A percentile compares a stretch with the other conserved stretches of the same genome.
Evolutionary conservation across 2,329 filamentous ascomycete species (phyloP).

Genomic region (Verticillium albo-atrum): DNA sequence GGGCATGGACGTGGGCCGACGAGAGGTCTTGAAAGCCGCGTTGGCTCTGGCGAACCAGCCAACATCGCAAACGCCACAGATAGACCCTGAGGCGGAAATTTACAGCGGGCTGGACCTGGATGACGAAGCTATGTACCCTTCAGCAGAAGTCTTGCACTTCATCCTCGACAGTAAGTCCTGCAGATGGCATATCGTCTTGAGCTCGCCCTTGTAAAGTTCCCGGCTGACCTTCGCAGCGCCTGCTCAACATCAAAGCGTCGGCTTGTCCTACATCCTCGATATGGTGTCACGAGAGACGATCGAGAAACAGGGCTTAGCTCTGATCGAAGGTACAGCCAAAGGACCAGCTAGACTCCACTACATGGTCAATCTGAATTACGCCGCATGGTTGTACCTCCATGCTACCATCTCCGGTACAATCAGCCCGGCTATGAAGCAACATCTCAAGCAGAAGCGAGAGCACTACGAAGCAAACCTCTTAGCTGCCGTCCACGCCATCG

Average conservation of each 20-base stretch:
- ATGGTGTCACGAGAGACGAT: not conserved
- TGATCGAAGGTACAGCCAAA: not conserved
- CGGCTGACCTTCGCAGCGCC: not conserved
- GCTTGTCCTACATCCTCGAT: not conserved
- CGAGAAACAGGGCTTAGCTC: slow-evolving; percentile 1
- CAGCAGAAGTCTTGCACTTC: not conserved
- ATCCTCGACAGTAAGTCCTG: not conserved
- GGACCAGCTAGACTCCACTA: not conserved
- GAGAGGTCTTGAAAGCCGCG: not conserved
- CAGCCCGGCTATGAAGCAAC: not conserved
- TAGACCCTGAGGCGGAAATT: not conserved
- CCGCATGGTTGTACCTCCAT: not conserved
- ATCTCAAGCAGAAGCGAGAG: not conserved
- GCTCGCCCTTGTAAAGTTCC: not conserved
- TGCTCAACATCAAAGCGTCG: not conserved
- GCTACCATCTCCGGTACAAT: not conserved
- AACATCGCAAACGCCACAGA: not conserved
- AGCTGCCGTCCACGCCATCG: not conserved
- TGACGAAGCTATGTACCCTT: not conserved
- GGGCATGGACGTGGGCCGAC: not conserved
- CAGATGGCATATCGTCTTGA: not conserved
- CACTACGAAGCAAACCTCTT: not conserved
- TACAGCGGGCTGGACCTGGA: not conserved
- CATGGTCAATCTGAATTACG: not conserved
- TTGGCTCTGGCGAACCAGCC: not conserved